Evolutionary conservation across 2,329 filamentous ascomycete species (phyloP).

Genomic region (Elsinoe perseae): DNA sequence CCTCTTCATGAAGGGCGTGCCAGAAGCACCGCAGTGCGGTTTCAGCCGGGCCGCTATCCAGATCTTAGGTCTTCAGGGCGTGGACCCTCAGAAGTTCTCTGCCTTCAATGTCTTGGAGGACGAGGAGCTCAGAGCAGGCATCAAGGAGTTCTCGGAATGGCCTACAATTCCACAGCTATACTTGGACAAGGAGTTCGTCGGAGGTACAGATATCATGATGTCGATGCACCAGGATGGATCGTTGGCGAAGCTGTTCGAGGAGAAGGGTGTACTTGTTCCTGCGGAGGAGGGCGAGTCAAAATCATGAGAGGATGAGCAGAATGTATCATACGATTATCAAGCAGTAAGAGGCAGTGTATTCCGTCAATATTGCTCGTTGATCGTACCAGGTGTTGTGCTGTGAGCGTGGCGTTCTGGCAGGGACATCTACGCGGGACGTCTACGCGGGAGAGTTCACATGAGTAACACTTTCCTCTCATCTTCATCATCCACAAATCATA

Average conservation of each 20-base stretch:
- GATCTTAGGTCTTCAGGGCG: constrained; percentile 87
- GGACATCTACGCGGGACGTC: too few species aligned
- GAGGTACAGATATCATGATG: constrained; percentile 94
- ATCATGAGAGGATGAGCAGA: neutral
- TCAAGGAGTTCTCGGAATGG: constrained; percentile 99
- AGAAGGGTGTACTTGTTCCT: constrained; percentile 75
- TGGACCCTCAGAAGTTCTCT: constrained; percentile 93
- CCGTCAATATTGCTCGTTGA: neutral
- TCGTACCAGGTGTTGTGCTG: neutral
- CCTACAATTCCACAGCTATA: constrained; percentile 97
- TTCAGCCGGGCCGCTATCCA: constrained; percentile 94
- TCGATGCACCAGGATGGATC: constrained; percentile 97
- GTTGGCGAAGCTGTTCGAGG: constrained; percentile 80
- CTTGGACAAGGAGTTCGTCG: constrained; percentile 89
- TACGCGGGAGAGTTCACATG: too few species aligned
- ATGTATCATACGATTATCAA: neutral
- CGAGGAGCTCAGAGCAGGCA: constrained; percentile 73
- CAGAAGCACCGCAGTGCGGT: constrained; percentile 90
- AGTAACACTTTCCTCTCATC: too few species aligned
- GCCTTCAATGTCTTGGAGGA: constrained; percentile 97
- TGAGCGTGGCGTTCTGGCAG: neutral
- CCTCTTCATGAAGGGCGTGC: constrained; percentile 98
- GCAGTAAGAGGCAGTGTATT: neutral
- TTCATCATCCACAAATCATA: too few species aligned
- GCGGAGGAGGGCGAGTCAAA: constrained; percentile 38